Base-by-base conservation (phyloP, 2,329 filamentous ascomycete genomes). In the Trichothecium sympodiale region DNA sequence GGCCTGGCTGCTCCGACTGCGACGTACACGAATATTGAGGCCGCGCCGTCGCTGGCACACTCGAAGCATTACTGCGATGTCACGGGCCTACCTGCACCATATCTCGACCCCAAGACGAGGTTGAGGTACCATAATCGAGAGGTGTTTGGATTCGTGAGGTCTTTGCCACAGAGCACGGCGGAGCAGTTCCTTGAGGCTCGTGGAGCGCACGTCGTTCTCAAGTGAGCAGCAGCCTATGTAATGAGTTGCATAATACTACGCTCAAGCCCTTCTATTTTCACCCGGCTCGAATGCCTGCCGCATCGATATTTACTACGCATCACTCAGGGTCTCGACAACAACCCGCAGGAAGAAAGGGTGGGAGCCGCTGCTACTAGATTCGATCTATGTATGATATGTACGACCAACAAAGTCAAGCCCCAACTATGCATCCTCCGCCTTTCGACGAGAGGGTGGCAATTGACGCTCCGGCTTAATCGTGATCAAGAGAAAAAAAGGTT, bases 391-490 rank as follows among this genome's bases (percentile, higher is more conserved):
- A n/a, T 30, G 28, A 35, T 46, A 46, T 89, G 83, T 91, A 62
- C 68, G 83, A 80, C 74, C 83, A 79, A 76, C 83, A 83, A 85
- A 94, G 85, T 94, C 88, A 94, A 94, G 75, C 85, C 67, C 72
- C 79, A 76, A 80, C 85, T 83, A 94, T 77, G 80, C 84, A 82
- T 77, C 77, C 67, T 62, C 58, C 58, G 68, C 75, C 83, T 93
- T 64, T 94, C 83, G 67, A 74, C 63, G 64, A 67, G 68, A 70
- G 77, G 72, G 77, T 79, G 84, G 74, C 80, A 88, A 77, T 79
- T 80, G 79, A 75, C 76, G 84, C 87, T 94, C 88, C 88, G 87
- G 88, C 88, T 95, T 94, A 94, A 91, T 94, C 81, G 85, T 80
- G 83, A 85, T 85, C 82, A 52, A 45, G 41, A n/a, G n/a, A 43